Evolutionary conservation across 2,329 filamentous ascomycete genomes (phyloP).

Genomic region (Cephalotrichum gorgonifer): DNA sequence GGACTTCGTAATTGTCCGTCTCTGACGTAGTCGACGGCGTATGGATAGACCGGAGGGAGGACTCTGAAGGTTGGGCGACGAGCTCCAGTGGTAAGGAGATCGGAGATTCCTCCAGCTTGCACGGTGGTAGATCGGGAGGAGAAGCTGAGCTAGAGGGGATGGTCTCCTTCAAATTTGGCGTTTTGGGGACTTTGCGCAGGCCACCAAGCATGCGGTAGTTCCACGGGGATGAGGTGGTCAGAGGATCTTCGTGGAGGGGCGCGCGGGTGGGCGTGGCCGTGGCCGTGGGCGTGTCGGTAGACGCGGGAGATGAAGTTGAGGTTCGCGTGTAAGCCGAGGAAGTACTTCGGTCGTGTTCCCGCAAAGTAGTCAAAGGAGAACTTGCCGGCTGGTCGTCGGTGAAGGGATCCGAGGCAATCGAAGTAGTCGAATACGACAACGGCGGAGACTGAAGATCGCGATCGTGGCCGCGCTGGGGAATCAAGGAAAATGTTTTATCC

Average conservation of each 20-base stretch:
- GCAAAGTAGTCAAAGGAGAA: conserved; percentile 37
- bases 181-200: conserved; percentile 39
- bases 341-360: conserved; percentile 26
- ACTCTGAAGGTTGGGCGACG: background rate
- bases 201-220: conserved; percentile 45
- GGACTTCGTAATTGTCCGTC: conserved; percentile 43
- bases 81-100: background rate
- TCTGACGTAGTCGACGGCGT: conserved; percentile 35
- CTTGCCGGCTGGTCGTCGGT: conserved; percentile 34
- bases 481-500: conserved; percentile 48
- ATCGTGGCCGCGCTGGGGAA: conserved; percentile 12
- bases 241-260: conserved; percentile 7
- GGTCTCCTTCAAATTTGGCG: conserved; percentile 14
- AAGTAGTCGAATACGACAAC: conserved; percentile 30
- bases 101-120: background rate
- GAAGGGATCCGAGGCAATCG: conserved; percentile 31
- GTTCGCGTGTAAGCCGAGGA: conserved; percentile 23
- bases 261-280: conserved; percentile 12
- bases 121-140: background rate
- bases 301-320: conserved; percentile 18
- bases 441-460: conserved; percentile 22
- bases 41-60: conserved; percentile 20
- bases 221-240: conserved; percentile 29
- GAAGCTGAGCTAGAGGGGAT: background rate
- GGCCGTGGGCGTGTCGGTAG: conserved; percentile 15